Conservation (phyloP, 495 filamentous ascomycete species). For the Wilcoxina mikolae region DNA sequence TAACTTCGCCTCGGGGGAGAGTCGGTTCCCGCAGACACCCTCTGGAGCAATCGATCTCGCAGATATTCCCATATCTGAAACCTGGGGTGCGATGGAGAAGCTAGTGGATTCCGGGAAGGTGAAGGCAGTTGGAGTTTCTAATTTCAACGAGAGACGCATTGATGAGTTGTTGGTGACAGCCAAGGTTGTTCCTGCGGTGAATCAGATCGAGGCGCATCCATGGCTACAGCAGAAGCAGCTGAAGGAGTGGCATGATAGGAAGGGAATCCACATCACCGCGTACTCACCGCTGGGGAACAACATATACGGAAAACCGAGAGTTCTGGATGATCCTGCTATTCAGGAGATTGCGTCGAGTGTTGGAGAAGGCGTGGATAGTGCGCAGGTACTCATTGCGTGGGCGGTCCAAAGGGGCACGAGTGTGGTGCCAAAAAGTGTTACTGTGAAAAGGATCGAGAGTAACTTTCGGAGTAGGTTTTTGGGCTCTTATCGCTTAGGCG, state of each 20-base stretch:
- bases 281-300: slow-evolving; percentile 51
- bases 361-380: slow-evolving; percentile 31
- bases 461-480: slow-evolving; percentile 39
- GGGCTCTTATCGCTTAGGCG: background rate
- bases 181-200: slow-evolving; percentile 59
- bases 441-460: slow-evolving; percentile 40
- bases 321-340: slow-evolving; percentile 31
- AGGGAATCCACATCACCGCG: slow-evolving; percentile 43
- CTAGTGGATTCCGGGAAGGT: slow-evolving; percentile 52
- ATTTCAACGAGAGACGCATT: slow-evolving; percentile 61
- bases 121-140: slow-evolving; percentile 67
- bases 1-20: slow-evolving; percentile 39
- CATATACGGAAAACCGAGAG: slow-evolving; percentile 34
- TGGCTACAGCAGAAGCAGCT: slow-evolving; percentile 48
- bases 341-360: slow-evolving; percentile 34
- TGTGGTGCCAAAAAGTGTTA: slow-evolving; percentile 49
- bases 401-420: slow-evolving; percentile 39
- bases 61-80: slow-evolving; percentile 36
- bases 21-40: slow-evolving; percentile 21
- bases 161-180: slow-evolving; percentile 55
- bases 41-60: slow-evolving; percentile 11
- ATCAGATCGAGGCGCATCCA: slow-evolving; percentile 86
- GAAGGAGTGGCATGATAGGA: slow-evolving; percentile 34
- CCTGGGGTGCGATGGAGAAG: slow-evolving; percentile 70
- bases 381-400: slow-evolving; percentile 41